Conservation (phyloP, 441 rosid species). For the Corymbia citriodora region DNA sequence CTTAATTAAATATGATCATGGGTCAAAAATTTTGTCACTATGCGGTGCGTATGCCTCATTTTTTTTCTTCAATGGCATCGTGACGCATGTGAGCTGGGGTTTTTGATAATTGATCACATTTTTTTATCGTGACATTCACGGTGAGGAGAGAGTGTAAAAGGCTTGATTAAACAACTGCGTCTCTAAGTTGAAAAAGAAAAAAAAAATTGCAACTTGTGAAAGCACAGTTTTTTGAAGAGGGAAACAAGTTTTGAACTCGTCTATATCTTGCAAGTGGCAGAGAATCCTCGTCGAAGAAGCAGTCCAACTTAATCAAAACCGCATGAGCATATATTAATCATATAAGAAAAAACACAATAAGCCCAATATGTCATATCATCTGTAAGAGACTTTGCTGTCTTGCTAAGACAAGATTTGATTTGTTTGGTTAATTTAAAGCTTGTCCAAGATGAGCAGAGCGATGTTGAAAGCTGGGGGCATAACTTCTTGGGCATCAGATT, state of each 20-base stretch:
- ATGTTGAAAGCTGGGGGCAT: constrained; percentile 23
- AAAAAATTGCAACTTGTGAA: constrained; percentile 15
- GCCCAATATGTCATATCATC: background rate
- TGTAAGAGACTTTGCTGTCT: background rate
- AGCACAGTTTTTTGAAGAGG: background rate
- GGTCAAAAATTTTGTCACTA: background rate
- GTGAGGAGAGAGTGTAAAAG: background rate
- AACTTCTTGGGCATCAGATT: background rate
- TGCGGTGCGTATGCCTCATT: background rate
- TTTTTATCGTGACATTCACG: constrained; percentile 13
- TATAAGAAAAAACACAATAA: background rate
- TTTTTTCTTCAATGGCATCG: background rate
- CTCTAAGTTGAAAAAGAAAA: background rate
- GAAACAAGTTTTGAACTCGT: background rate
- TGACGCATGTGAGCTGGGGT: constrained; percentile 22
- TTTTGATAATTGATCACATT: constrained; percentile 29
- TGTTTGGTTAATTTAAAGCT: background rate
- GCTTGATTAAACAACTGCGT: constrained; percentile 6
- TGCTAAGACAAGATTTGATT: background rate
- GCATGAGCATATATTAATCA: constrained; percentile 7
- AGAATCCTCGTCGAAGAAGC: constrained; percentile 20
- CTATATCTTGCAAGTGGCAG: background rate
- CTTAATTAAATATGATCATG: background rate
- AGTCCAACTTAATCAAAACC: constrained; percentile 19
- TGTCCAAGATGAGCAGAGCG: constrained; percentile 8